Evolutionary conservation across 1,139 yeast species (phyloP).

Genomic region (Saccharomycopsis phalli): DNA sequence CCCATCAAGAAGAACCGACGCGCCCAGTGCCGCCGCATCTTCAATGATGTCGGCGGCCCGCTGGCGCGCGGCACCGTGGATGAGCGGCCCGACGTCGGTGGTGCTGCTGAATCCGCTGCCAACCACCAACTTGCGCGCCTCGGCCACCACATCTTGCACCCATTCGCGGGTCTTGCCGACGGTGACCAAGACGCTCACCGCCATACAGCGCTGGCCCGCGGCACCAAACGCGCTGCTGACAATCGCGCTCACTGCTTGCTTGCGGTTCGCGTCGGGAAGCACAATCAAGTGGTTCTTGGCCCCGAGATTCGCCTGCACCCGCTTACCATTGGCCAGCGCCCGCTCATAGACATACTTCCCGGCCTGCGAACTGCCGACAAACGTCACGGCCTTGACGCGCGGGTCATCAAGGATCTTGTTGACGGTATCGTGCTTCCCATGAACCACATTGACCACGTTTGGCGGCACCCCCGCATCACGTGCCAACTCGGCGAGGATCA

Average conservation of each 20-base stretch:
- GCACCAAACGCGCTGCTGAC: slow-evolving; percentile 76
- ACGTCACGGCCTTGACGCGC: slow-evolving; percentile 68
- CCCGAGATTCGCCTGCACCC: slow-evolving; percentile 68
- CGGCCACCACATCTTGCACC: slow-evolving; percentile 32
- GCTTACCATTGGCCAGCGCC: slow-evolving; percentile 59
- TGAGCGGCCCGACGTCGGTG: slow-evolving; percentile 63
- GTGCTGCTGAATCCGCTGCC: slow-evolving; percentile 56
- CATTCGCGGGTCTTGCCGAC: slow-evolving; percentile 59
- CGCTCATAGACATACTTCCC: slow-evolving; percentile 60
- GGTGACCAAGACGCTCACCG: slow-evolving; percentile 60
- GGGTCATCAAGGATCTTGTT: slow-evolving; percentile 69
- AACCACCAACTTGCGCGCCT: slow-evolving; percentile 48
- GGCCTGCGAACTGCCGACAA: slow-evolving; percentile 67
- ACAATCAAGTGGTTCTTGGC: slow-evolving; percentile 68
- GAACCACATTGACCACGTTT: slow-evolving; percentile 67
- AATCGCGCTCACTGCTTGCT: slow-evolving; percentile 53
- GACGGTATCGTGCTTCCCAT: slow-evolving; percentile 71
- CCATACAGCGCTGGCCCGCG: slow-evolving; percentile 80
- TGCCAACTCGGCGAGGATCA: slow-evolving; percentile 67
- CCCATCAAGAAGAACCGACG: slow-evolving; percentile 53
- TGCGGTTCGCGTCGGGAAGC: slow-evolving; percentile 59
- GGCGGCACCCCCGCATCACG: slow-evolving; percentile 73
- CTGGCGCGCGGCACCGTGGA: slow-evolving; percentile 46
- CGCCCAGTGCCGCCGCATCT: slow-evolving; percentile 43
- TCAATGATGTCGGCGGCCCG: slow-evolving; percentile 47